A percentile compares a stretch with the other conserved stretches of the same genome.
These are phyloP conservation scores for Vickermania spadyakhi DNA, from an alignment of 208 protist species.

Conservation along the genomic window DNA sequence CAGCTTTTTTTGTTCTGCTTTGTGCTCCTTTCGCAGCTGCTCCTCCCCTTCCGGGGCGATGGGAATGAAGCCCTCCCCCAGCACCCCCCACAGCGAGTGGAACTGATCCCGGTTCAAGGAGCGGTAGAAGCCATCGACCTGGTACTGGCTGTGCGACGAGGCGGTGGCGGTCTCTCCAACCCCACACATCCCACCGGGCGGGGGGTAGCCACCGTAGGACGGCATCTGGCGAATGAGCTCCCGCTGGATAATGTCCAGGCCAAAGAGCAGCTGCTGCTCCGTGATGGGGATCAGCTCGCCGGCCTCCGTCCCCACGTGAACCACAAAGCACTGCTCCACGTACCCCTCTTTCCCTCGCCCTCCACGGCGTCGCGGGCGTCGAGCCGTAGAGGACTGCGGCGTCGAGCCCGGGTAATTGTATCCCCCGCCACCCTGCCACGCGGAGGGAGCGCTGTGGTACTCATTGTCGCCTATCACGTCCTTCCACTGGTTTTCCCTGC, in stretches of 20 bases:
- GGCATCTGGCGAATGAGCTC: constrained; percentile 45
- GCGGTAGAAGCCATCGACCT: constrained; percentile 56
- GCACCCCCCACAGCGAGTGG: constrained; percentile 54
- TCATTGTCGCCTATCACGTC: constrained; percentile 40
- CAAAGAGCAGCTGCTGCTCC: constrained; percentile 70
- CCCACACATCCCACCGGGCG: neutral
- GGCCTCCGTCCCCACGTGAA: constrained; percentile 68
- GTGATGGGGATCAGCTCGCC: constrained; percentile 71
- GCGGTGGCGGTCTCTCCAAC: constrained; percentile 13
- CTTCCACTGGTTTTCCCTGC: constrained; percentile 20
- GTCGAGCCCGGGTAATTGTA: neutral
- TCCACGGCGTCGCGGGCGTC: neutral
- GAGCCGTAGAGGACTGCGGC: neutral
- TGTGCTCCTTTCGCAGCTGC: constrained; percentile 21
- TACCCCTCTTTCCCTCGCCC: constrained; percentile 13
- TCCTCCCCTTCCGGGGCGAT: constrained; percentile 62
- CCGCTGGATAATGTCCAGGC: constrained; percentile 61
- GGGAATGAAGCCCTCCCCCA: constrained; percentile 56
- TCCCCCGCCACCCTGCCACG: neutral
- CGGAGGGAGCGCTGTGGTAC: neutral
- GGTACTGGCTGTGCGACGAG: constrained; percentile 33
- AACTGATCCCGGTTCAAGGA: constrained; percentile 76
- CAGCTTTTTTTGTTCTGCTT: constrained; percentile 7
- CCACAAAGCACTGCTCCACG: constrained; percentile 78
- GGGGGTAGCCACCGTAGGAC: constrained; percentile 4